Evolutionary conservation across 2,329 filamentous ascomycete species (phyloP).

Genomic region (Aciculosporium take): DNA sequence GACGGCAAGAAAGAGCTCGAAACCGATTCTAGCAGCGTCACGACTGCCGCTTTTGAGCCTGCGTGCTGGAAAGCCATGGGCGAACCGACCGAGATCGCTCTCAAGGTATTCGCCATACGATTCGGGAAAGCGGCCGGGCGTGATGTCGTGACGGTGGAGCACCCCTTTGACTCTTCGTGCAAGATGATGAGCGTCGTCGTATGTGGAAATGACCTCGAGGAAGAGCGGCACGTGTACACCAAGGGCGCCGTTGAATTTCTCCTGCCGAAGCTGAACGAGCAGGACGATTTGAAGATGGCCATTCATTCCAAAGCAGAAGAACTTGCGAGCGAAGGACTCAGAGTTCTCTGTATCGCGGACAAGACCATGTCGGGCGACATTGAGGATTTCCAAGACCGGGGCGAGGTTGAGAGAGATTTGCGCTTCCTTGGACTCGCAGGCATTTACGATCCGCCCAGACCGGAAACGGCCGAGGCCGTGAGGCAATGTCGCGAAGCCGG

Average conservation of each 20-base stretch:
- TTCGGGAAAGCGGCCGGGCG: slow-evolving; percentile 38
- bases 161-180: slow-evolving; percentile 58
- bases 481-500: slow-evolving; percentile 44
- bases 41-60: slow-evolving; percentile 27
- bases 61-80: slow-evolving; percentile 44
- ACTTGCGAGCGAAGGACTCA: slow-evolving; percentile 48
- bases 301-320: slow-evolving; percentile 37
- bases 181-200: slow-evolving; percentile 67
- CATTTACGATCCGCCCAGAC: slow-evolving; percentile 57
- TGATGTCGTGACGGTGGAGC: slow-evolving; percentile 44
- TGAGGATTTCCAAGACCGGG: slow-evolving; percentile 31
- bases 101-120: slow-evolving; percentile 58
- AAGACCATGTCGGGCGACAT: slow-evolving; percentile 25
- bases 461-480: slow-evolving; percentile 49
- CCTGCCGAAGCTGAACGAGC: slow-evolving; percentile 34
- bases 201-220: slow-evolving; percentile 28
- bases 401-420: slow-evolving; percentile 40
- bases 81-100: slow-evolving; percentile 59
- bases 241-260: slow-evolving; percentile 47
- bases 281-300: slow-evolving; percentile 29
- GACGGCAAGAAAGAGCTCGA: slow-evolving; percentile 32
- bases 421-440: slow-evolving; percentile 56
- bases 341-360: slow-evolving; percentile 52
- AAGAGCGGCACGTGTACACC: slow-evolving; percentile 32
- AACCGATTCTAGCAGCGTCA: slow-evolving; percentile 32